Evolutionary conservation across 305 asterid genomes (phyloP).

Genomic region (Solanum aculeatissimum): DNA sequence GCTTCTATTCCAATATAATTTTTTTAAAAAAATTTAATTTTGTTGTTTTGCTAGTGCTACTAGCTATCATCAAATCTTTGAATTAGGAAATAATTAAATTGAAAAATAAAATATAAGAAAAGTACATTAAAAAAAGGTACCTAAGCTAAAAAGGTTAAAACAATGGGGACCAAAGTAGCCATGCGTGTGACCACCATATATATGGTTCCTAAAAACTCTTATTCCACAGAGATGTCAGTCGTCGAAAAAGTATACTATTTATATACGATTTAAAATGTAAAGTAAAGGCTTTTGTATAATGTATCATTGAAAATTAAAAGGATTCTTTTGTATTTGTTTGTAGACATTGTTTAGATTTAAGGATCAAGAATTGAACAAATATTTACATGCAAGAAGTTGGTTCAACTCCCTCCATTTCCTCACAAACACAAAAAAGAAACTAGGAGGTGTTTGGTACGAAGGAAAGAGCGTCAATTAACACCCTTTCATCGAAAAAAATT

Average conservation of each 20-base stretch:
- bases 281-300: not conserved
- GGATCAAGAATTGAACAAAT: not conserved
- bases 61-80: conserved; percentile 43
- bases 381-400: not conserved
- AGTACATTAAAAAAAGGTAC: not conserved
- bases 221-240: rapidly evolving
- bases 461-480: not conserved
- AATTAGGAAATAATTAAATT: not conserved
- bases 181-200: conserved; percentile 75
- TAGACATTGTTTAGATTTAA: not conserved
- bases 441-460: not conserved
- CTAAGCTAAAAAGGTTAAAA: not conserved
- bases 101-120: not conserved
- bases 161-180: conserved; percentile 57
- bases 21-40: not conserved
- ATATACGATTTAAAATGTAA: not conserved
- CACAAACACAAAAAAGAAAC: not conserved
- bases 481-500: not conserved
- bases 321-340: not conserved
- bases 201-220: conserved; percentile 7
- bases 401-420: not conserved
- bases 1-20: conserved; percentile 14
- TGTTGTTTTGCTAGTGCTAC: conserved; percentile 20
- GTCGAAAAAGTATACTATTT: not conserved
- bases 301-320: not conserved